Conservation (phyloP, 2,329 filamentous ascomycete genomes). For the Penicillium sp. region DNA sequence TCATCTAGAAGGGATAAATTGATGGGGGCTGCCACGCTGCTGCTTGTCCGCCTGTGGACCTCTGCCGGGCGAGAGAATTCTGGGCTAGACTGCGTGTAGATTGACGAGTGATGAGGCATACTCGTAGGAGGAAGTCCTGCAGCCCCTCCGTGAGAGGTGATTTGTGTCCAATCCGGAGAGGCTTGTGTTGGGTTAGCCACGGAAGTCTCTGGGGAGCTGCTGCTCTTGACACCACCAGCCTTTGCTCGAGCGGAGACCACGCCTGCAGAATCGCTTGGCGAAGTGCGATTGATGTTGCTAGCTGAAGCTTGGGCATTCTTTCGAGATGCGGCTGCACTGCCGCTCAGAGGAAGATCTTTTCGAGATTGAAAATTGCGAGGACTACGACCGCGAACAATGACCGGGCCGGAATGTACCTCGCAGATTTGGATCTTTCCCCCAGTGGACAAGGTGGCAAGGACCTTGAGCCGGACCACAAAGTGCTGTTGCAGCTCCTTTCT, state of each 20-base stretch:
- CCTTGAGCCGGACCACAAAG: conserved; percentile 87
- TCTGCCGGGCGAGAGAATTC: conserved; percentile 52
- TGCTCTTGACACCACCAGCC: conserved; percentile 37
- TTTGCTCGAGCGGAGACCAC: conserved; percentile 37
- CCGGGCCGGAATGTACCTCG: conserved; percentile 84
- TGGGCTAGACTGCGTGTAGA: conserved; percentile 60
- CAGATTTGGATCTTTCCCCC: conserved; percentile 81
- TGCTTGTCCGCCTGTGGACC: conserved; percentile 42
- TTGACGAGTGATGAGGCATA: conserved; percentile 36
- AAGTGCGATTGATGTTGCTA: conserved; percentile 35
- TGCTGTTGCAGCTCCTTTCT: conserved; percentile 96
- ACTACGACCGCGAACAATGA: conserved; percentile 91
- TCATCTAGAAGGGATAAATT: conserved; percentile 63
- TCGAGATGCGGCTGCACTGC: conserved; percentile 76
- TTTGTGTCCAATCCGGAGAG: conserved; percentile 44
- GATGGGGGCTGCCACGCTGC: conserved; percentile 53
- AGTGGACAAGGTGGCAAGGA: conserved; percentile 80
- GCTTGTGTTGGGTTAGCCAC: conserved; percentile 31
- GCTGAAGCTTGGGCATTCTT: conserved; percentile 61
- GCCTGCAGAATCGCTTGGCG: conserved; percentile 37
- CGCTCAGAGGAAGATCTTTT: conserved; percentile 87
- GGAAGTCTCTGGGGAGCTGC: conserved; percentile 41
- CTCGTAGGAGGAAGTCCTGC: conserved; percentile 23
- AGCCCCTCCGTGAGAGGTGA: conserved; percentile 33
- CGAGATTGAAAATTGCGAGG: conserved; percentile 93